Conservation (phyloP, 225 moss, liverwort and hornwort genomes). For the Pseudoscleropodium purum region DNA sequence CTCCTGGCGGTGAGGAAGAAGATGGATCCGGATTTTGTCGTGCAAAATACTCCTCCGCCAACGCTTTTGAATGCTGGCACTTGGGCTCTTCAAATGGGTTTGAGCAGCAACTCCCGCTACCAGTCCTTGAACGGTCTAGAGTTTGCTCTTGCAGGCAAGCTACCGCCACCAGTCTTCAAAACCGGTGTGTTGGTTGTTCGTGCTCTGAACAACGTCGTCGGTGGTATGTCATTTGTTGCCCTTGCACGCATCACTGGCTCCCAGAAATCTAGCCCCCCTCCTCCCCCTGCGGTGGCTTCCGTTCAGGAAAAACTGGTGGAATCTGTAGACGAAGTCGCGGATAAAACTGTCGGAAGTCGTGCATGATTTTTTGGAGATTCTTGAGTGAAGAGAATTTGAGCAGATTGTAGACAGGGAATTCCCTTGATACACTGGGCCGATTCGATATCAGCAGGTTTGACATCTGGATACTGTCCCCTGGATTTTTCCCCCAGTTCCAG, state of each 20-base stretch:
- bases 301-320: slow-evolving; percentile 3
- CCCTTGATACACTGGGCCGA: background rate
- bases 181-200: slow-evolving; percentile 58
- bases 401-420: background rate
- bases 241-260: slow-evolving; percentile 85
- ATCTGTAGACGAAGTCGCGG: slow-evolving; percentile 9
- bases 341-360: slow-evolving; percentile 11
- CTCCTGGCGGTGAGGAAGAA: slow-evolving; percentile 72
- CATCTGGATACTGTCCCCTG: background rate
- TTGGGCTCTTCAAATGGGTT: slow-evolving; percentile 86
- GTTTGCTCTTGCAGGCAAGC: slow-evolving; percentile 55
- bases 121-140: slow-evolving; percentile 81
- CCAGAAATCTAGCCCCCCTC: slow-evolving; percentile 31
- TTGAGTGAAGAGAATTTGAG: background rate
- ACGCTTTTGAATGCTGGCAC: slow-evolving; percentile 68
- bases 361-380: background rate
- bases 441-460: background rate
- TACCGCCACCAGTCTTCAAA: slow-evolving; percentile 52
- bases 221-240: slow-evolving; percentile 67
- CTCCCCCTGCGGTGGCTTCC: background rate
- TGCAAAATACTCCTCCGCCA: slow-evolving; percentile 61
- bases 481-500: background rate
- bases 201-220: slow-evolving; percentile 74
- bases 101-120: slow-evolving; percentile 85
- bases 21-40: slow-evolving; percentile 61